Percentiles rank a stretch among this genome's conserved stretches.
Conservation (phyloP, 495 filamentous ascomycete species). For the Trichoderma parareesei region DNA sequence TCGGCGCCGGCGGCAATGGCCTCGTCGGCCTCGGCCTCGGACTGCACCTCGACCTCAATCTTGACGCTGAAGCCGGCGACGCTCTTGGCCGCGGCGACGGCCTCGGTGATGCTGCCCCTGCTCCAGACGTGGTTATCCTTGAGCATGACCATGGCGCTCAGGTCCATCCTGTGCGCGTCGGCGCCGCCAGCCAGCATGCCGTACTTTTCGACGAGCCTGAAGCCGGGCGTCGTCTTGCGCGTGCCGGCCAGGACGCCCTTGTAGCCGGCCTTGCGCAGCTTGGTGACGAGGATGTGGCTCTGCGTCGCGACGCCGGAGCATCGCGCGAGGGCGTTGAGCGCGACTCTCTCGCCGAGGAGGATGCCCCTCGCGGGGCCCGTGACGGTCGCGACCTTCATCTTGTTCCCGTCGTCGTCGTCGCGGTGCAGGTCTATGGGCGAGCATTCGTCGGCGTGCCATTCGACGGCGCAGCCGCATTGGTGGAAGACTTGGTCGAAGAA, state of each 20-base stretch:
- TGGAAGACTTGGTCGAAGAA: slow-evolving; percentile 93
- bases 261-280: slow-evolving; percentile 58
- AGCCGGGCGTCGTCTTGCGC: slow-evolving; percentile 92
- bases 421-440: slow-evolving; percentile 39
- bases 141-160: slow-evolving; percentile 93
- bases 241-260: slow-evolving; percentile 84
- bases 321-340: slow-evolving; percentile 81
- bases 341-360: slow-evolving; percentile 86
- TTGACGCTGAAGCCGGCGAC: slow-evolving; percentile 86
- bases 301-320: slow-evolving; percentile 88
- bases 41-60: slow-evolving; percentile 91
- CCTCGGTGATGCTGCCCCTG: slow-evolving; percentile 70
- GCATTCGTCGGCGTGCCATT: slow-evolving; percentile 83
- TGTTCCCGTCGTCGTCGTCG: slow-evolving; percentile 39
- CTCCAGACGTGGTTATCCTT: slow-evolving; percentile 98
- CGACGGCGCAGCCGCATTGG: slow-evolving; percentile 79
- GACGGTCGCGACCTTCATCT: slow-evolving; percentile 67
- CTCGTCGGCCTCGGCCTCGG: slow-evolving; percentile 78
- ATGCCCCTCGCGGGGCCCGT: slow-evolving; percentile 76
- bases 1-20: slow-evolving; percentile 87
- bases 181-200: slow-evolving; percentile 90
- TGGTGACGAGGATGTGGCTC: slow-evolving; percentile 41
- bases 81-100: slow-evolving; percentile 74
- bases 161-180: slow-evolving; percentile 84
- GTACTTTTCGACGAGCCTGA: slow-evolving; percentile 95